phyloP scores from a whole-genome alignment of 352 stramenopile species.

The Pythium inflatum region DNA sequence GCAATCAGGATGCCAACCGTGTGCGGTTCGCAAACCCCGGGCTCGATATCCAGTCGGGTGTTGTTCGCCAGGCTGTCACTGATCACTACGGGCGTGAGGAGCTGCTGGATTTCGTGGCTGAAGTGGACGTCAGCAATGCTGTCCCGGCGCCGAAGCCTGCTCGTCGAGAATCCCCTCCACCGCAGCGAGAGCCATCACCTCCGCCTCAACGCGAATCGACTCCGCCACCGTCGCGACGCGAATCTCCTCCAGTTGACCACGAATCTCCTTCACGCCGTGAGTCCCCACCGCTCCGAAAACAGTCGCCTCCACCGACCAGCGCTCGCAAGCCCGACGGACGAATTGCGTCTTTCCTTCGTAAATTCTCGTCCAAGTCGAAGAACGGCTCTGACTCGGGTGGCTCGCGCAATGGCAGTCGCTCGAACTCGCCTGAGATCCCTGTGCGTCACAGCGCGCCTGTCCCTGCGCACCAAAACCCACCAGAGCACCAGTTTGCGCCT shows the following conservation, averaged over 20 bases:
- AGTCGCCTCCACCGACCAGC: not conserved
- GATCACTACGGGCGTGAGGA: conserved; percentile 37
- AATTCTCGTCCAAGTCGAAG: conserved; percentile 36
- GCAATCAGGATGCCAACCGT: conserved; percentile 9
- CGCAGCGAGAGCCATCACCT: not conserved
- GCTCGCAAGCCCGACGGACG: conserved; percentile 21
- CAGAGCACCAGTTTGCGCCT: not conserved
- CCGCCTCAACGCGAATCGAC: conserved; percentile 2
- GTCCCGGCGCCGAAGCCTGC: not conserved
- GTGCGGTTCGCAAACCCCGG: conserved; percentile 21
- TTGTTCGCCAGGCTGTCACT: conserved; percentile 30
- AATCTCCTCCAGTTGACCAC: no score
- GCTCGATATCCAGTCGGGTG: conserved; percentile 29
- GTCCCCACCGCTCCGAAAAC: conserved; percentile 7
- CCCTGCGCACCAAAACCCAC: not conserved
- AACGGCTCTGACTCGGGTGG: conserved; percentile 11
- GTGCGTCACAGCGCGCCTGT: conserved; percentile 21
- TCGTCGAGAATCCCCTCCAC: not conserved
- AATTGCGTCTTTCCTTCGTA: conserved; percentile 29
- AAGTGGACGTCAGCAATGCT: conserved; percentile 18
- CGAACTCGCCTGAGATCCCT: conserved; percentile 27
- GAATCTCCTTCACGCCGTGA: not conserved
- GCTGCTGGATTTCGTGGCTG: conserved; percentile 32
- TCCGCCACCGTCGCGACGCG: not conserved
- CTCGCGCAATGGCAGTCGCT: conserved; percentile 18